These are phyloP conservation scores for Apiotrichum akiyoshidainum DNA, from an alignment of 1,284 basidiomycete species.

Conservation along the genomic window DNA sequence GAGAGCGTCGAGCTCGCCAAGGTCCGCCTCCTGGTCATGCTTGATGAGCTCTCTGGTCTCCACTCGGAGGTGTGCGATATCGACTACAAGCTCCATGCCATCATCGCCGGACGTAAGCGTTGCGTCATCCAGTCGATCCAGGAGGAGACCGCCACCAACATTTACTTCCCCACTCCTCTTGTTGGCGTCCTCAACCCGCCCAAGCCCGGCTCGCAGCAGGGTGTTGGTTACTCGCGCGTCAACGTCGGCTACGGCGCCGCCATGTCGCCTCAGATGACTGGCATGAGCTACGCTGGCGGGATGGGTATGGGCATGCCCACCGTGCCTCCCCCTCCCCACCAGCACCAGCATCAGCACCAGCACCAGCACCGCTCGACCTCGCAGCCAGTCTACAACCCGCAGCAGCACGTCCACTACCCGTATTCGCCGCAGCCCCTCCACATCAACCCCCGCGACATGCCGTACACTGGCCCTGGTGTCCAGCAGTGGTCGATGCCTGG, in stretches of 20 bases:
- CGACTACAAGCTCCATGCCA: slow-evolving; percentile 89
- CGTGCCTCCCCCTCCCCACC: slow-evolving; percentile 15
- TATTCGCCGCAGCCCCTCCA: slow-evolving; percentile 44
- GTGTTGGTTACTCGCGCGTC: slow-evolving; percentile 33
- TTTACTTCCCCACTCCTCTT: slow-evolving; percentile 88
- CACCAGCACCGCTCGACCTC: slow-evolving; percentile 23
- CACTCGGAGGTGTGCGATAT: slow-evolving; percentile 89
- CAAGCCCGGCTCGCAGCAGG: slow-evolving; percentile 34
- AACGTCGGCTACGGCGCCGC: slow-evolving; percentile 18
- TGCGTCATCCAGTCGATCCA: slow-evolving; percentile 84
- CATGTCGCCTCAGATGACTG: slow-evolving; percentile 31
- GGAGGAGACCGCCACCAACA: slow-evolving; percentile 95
- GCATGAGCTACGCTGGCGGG: slow-evolving; percentile 20
- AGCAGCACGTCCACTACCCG: slow-evolving; percentile 46
- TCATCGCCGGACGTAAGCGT: slow-evolving; percentile 88
- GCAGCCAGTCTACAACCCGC: slow-evolving; percentile 42
- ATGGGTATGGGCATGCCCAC: slow-evolving; percentile 25
- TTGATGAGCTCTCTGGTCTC: slow-evolving; percentile 89
- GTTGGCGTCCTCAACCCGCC: slow-evolving; percentile 66
- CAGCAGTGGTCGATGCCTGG: slow-evolving; percentile 32
- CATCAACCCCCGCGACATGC: slow-evolving; percentile 42
- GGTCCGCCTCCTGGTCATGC: slow-evolving; percentile 83
- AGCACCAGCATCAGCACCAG: slow-evolving; percentile 17
- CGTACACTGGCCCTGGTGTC: slow-evolving; percentile 40
- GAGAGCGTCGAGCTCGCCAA: slow-evolving; percentile 89